A percentile compares a stretch with the other conserved stretches of the same genome.
Evolutionary conservation across 306 rosid genomes (phyloP).

Genomic region (Casuarina equisetifolia): DNA sequence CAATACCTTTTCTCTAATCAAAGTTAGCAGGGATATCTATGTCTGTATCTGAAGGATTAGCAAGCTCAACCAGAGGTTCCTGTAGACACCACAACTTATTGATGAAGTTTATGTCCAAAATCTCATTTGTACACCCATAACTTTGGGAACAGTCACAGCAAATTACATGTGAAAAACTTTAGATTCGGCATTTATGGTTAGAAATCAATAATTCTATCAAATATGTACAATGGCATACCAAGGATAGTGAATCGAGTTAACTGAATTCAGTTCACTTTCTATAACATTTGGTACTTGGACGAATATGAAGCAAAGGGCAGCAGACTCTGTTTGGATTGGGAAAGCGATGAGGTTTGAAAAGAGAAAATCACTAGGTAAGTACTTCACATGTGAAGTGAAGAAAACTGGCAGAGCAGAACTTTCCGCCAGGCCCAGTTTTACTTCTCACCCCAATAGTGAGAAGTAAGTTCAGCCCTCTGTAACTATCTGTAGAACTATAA

Average conservation of each 20-base stretch:
- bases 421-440: background rate
- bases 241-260: background rate
- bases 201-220: background rate
- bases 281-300: background rate
- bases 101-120: background rate
- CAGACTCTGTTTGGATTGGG: background rate
- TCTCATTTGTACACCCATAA: background rate
- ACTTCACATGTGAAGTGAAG: background rate
- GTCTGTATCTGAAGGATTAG: slow-evolving; percentile 80
- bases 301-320: background rate
- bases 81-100: slow-evolving; percentile 38
- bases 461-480: background rate
- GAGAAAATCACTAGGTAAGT: background rate
- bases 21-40: slow-evolving; percentile 76
- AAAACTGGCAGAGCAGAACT: slow-evolving; percentile 7
- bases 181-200: background rate
- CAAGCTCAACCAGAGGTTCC: slow-evolving; percentile 81
- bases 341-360: background rate
- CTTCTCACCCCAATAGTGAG: background rate
- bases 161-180: background rate
- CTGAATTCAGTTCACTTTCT: background rate
- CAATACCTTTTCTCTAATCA: slow-evolving; percentile 63
- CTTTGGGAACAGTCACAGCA: background rate
- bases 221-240: background rate
- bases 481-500: background rate